These are phyloP conservation scores for Cercophora samala DNA, from an alignment of 495 filamentous ascomycete genomes.

Conservation along the genomic window DNA sequence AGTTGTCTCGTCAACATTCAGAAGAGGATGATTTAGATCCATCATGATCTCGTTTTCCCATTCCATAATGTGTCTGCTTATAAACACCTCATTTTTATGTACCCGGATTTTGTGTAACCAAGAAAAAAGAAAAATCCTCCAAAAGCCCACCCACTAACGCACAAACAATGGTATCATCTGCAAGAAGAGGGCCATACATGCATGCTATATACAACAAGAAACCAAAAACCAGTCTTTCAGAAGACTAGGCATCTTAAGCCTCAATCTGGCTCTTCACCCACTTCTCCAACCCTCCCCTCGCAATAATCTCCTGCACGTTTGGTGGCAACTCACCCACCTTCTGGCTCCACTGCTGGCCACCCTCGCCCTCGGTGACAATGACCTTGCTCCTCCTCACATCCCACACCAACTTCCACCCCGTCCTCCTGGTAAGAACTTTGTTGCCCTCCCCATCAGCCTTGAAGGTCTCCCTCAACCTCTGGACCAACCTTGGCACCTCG, in stretches of 20 bases:
- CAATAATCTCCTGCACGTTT: slow-evolving; percentile 89
- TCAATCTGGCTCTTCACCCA: slow-evolving; percentile 73
- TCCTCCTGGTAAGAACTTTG: slow-evolving; percentile 69
- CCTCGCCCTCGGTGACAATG: slow-evolving; percentile 57
- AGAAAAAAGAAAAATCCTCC: not conserved
- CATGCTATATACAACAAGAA: slow-evolving; percentile 4
- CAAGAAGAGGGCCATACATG: slow-evolving; percentile 1
- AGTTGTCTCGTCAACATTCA: too few relatives aligned
- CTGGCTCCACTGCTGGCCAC: slow-evolving; percentile 66
- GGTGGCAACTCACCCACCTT: slow-evolving; percentile 82
- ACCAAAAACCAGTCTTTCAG: not conserved
- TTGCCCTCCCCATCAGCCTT: slow-evolving; percentile 30
- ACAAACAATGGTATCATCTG: slow-evolving; percentile 12
- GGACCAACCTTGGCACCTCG: slow-evolving; percentile 71
- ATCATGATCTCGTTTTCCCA: not conserved
- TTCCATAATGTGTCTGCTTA: not conserved
- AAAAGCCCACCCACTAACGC: not conserved
- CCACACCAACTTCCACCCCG: slow-evolving; percentile 87
- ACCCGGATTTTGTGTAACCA: not conserved
- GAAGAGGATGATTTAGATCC: too few relatives aligned
- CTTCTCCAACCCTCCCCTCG: slow-evolving; percentile 71
- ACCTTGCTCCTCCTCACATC: slow-evolving; percentile 72
- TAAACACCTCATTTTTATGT: not conserved
- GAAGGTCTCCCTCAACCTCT: slow-evolving; percentile 66
- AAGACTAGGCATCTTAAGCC: slow-evolving; percentile 1